phyloP scores from a whole-genome alignment of 768 basidiomycete genomes.

The Candolleomyces eurysporus region DNA sequence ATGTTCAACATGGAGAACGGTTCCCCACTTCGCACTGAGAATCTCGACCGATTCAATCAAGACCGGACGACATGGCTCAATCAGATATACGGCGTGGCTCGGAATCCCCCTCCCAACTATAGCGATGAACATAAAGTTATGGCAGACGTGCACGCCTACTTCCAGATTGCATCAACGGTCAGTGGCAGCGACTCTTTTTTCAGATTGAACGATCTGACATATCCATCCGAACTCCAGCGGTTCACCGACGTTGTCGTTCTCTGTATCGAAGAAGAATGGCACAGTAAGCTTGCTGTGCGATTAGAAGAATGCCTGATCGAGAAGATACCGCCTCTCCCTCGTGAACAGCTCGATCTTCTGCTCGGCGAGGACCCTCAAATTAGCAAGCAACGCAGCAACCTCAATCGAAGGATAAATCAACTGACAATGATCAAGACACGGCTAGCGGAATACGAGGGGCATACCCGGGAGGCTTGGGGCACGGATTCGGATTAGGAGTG shows the following conservation, averaged over 20 bases:
- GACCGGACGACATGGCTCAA: constrained; percentile 21
- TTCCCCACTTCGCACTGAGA: constrained; percentile 36
- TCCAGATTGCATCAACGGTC: constrained; percentile 54
- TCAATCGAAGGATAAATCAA: too few species aligned
- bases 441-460: too few species aligned
- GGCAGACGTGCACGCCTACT: constrained; percentile 56
- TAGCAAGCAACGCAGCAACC: too few species aligned
- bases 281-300: constrained; percentile 34
- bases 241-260: constrained; percentile 54
- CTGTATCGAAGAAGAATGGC: constrained; percentile 41
- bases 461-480: too few species aligned
- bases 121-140: constrained; percentile 43
- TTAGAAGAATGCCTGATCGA: constrained; percentile 37
- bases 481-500: too few species aligned
- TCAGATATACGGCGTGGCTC: background rate
- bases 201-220: background rate
- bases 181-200: background rate
- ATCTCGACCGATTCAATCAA: constrained; percentile 15
- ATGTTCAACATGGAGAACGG: constrained; percentile 34
- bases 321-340: constrained; percentile 16
- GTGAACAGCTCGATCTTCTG: constrained; percentile 18
- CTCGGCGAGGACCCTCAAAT: constrained; percentile 38
- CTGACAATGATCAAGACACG: too few species aligned
- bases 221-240: constrained; percentile 32
- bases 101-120: background rate